These are phyloP conservation scores for Melanomma pulvis-pyrius DNA, from an alignment of 495 filamentous ascomycete genomes.

Conservation along the genomic window DNA sequence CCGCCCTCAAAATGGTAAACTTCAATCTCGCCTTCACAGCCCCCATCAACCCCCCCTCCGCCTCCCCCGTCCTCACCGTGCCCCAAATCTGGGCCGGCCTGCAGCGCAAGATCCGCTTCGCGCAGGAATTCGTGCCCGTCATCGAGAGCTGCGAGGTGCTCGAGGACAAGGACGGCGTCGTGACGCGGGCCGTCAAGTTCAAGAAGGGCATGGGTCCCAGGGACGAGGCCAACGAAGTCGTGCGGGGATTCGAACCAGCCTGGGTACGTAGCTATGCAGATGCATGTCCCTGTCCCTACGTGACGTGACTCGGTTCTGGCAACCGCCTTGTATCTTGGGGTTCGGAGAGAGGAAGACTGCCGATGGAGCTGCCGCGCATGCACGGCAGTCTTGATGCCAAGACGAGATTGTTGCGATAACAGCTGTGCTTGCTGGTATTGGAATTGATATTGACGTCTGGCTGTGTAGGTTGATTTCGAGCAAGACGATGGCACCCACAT, in stretches of 20 bases:
- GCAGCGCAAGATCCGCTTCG: constrained; percentile 53
- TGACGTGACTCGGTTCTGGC: no score
- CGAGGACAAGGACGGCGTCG: constrained; percentile 42
- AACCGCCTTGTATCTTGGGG: no score
- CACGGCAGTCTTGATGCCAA: neutral
- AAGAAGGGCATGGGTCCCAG: constrained; percentile 14
- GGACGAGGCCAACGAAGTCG: constrained; percentile 31
- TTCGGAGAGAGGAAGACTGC: neutral
- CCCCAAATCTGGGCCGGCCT: constrained; percentile 57
- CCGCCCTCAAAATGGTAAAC: constrained; percentile 41
- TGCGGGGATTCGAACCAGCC: constrained; percentile 29
- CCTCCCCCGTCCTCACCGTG: constrained; percentile 47
- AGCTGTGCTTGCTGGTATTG: neutral
- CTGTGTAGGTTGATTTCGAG: constrained; percentile 43
- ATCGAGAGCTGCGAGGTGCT: constrained; percentile 51
- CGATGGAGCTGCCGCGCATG: no score
- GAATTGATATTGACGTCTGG: neutral
- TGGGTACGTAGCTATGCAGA: constrained; percentile 42
- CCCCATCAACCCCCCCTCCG: constrained; percentile 55
- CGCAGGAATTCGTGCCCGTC: constrained; percentile 56
- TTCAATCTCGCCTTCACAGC: constrained; percentile 56
- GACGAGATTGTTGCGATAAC: neutral
- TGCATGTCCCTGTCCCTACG: no score
- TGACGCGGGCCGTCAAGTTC: constrained; percentile 24
- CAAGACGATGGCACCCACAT: constrained; percentile 44